These are phyloP conservation scores for Eragrostis tef DNA, from an alignment of 202 grass and related monocot species.

Conservation along the genomic window DNA sequence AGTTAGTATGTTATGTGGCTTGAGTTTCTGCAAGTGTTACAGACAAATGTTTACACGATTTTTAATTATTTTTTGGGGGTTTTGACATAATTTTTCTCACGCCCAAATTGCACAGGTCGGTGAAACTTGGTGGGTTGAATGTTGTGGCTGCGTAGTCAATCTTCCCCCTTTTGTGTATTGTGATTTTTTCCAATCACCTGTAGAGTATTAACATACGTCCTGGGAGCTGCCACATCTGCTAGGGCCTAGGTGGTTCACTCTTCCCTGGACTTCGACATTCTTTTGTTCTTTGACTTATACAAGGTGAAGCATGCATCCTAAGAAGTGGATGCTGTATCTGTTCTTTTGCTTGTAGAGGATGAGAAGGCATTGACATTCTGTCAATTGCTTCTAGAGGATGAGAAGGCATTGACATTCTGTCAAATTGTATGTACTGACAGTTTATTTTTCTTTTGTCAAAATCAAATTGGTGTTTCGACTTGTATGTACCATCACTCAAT, in stretches of 20 bases:
- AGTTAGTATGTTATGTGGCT: slow-evolving; percentile 1
- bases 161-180: neutral
- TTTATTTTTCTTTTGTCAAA: neutral
- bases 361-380: slow-evolving; percentile 33
- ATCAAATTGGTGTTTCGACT: neutral
- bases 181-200: slow-evolving; percentile 35
- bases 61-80: neutral
- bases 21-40: slow-evolving; percentile 3
- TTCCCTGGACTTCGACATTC: slow-evolving; percentile 40
- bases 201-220: slow-evolving; percentile 38
- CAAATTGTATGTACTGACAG: no score
- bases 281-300: slow-evolving; percentile 39
- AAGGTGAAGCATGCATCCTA: slow-evolving; percentile 17
- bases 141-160: slow-evolving; percentile 16
- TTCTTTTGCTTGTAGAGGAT: slow-evolving; percentile 18
- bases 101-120: slow-evolving; percentile 49
- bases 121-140: slow-evolving; percentile 40
- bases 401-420: slow-evolving; percentile 10
- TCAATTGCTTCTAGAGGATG: slow-evolving; percentile 16
- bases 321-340: slow-evolving; percentile 36
- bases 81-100: neutral
- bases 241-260: slow-evolving; percentile 27
- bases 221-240: slow-evolving; percentile 26
- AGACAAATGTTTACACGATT: neutral
- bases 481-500: slow-evolving; percentile 42